These are phyloP conservation scores for Colletotrichum sp. DNA, from an alignment of 2,329 filamentous ascomycete species.

Conservation along the genomic window DNA sequence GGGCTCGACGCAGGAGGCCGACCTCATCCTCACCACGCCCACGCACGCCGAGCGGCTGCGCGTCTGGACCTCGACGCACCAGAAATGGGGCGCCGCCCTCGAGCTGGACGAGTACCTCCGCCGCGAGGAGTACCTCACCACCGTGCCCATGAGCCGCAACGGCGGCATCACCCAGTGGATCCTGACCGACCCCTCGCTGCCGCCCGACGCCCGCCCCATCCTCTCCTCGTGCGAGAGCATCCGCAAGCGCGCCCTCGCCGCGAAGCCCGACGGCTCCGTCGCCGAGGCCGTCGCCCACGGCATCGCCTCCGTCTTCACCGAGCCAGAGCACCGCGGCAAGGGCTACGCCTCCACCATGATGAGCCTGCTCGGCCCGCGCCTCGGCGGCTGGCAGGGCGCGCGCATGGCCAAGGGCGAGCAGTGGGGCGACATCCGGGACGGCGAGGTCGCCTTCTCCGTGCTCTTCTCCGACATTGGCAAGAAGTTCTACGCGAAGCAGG, in stretches of 20 bases:
- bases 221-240: constrained; percentile 70
- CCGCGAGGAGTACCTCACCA: constrained; percentile 63
- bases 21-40: constrained; percentile 56
- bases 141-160: constrained; percentile 61
- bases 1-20: constrained; percentile 15
- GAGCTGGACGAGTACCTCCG: constrained; percentile 59
- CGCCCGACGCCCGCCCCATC: constrained; percentile 52
- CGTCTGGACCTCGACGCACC: constrained; percentile 61
- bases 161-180: constrained; percentile 70
- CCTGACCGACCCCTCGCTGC: constrained; percentile 52
- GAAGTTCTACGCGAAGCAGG: constrained; percentile 76
- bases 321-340: constrained; percentile 67
- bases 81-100: constrained; percentile 65
- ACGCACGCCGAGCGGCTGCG: constrained; percentile 57
- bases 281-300: constrained; percentile 71
- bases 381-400: constrained; percentile 41
- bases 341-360: constrained; percentile 84
- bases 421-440: constrained; percentile 21
- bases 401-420: constrained; percentile 24
- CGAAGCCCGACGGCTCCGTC: constrained; percentile 35
- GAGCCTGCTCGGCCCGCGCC: constrained; percentile 59
- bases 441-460: constrained; percentile 68
- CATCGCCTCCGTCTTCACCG: constrained; percentile 81
- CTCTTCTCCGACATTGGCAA: constrained; percentile 89
- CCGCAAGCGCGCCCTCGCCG: constrained; percentile 61